These are phyloP conservation scores for Erysimum cheiri DNA, from an alignment of 441 rosid species.

Conservation along the genomic window DNA sequence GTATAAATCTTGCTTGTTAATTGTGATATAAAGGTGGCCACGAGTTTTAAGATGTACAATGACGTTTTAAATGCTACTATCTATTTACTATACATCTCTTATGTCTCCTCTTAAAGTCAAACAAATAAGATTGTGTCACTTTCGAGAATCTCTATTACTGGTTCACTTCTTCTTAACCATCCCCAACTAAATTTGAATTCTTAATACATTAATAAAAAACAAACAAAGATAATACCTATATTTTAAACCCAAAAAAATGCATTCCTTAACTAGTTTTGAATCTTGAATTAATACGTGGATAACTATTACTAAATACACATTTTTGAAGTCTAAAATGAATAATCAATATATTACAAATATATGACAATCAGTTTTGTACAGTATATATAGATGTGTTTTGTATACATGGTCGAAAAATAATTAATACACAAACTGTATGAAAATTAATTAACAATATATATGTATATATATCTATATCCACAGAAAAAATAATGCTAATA, in stretches of 20 bases:
- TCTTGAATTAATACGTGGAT: conserved; percentile 4
- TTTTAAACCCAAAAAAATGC: neutral
- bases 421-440: conserved; percentile 25
- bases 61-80: conserved; percentile 32
- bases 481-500: conserved; percentile 36
- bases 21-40: conserved; percentile 23
- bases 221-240: neutral
- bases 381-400: conserved; percentile 28
- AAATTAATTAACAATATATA: conserved; percentile 35
- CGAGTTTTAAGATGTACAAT: conserved; percentile 24
- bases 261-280: neutral
- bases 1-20: neutral
- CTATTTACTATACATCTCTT: conserved; percentile 28
- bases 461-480: conserved; percentile 24
- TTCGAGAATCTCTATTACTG: conserved; percentile 36
- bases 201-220: neutral
- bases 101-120: conserved; percentile 41
- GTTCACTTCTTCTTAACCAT: conserved; percentile 45
- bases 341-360: conserved; percentile 25
- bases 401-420: conserved; percentile 25
- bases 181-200: conserved; percentile 42
- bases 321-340: neutral
- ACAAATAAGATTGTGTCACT: conserved; percentile 38
- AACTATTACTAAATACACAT: conserved; percentile 1
- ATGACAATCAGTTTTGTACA: conserved; percentile 33